phyloP scores from a whole-genome alignment of 225 moss, liverwort and hornwort species.

The Marchantia polymorpha region DNA sequence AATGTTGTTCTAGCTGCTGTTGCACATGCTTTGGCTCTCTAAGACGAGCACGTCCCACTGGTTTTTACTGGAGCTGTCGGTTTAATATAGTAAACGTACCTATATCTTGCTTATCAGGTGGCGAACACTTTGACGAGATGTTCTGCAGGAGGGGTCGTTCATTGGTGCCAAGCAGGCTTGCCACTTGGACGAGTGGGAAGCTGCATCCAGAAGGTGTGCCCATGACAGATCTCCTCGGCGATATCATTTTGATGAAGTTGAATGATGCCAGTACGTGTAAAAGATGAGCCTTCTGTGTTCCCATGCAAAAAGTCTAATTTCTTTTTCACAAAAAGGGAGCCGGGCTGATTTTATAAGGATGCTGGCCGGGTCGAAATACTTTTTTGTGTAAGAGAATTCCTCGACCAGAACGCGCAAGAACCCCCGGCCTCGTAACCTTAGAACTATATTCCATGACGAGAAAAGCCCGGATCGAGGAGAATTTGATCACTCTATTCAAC shows the following conservation, averaged over 20 bases:
- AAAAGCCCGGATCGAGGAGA: too few species aligned
- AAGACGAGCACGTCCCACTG: not conserved
- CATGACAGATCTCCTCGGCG: not conserved
- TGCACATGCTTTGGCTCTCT: not conserved
- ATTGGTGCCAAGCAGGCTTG: not conserved
- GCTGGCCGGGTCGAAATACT: too few species aligned
- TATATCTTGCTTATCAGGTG: not conserved
- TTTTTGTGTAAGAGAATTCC: too few species aligned
- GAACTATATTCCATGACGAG: too few species aligned
- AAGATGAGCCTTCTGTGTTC: not conserved
- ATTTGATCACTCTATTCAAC: too few species aligned
- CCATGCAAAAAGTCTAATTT: not conserved
- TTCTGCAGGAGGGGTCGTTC: not conserved
- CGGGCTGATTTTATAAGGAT: too few species aligned
- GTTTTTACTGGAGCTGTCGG: not conserved
- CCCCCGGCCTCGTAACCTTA: too few species aligned
- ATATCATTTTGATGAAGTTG: not conserved
- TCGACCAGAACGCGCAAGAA: too few species aligned
- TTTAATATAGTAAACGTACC: not conserved
- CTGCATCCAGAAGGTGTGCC: not conserved
- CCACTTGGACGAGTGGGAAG: not conserved
- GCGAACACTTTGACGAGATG: not conserved
- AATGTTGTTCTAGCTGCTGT: not conserved
- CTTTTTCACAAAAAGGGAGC: too few species aligned
- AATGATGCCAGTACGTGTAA: not conserved